Evolutionary conservation across 345 rosid genomes (phyloP).

Genomic region (Hibiscus tridactylites): DNA sequence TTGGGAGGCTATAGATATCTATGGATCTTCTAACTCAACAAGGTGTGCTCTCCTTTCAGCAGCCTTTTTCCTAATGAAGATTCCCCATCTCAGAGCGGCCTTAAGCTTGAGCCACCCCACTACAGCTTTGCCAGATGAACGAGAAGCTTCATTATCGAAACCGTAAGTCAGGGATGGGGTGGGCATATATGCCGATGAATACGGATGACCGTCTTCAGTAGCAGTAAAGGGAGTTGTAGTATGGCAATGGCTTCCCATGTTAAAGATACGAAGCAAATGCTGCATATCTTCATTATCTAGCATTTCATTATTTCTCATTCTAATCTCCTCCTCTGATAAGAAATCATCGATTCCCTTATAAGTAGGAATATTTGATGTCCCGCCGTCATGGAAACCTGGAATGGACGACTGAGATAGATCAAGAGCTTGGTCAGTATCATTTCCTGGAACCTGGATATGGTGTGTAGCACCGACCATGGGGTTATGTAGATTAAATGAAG

Average conservation of each 20-base stretch:
- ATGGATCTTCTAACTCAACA: slow-evolving; percentile 56
- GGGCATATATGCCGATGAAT: slow-evolving; percentile 33
- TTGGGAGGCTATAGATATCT: slow-evolving; percentile 2
- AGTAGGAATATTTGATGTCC: slow-evolving; percentile 35
- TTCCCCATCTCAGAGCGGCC: slow-evolving; percentile 98
- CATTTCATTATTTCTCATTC: slow-evolving; percentile 69
- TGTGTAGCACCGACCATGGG: slow-evolving; percentile 22
- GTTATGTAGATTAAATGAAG: slow-evolving; percentile 44
- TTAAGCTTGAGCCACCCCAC: slow-evolving; percentile 96
- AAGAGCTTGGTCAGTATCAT: slow-evolving; percentile 26
- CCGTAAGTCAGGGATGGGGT: slow-evolving; percentile 37
- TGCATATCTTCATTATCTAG: slow-evolving; percentile 95
- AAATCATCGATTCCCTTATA: slow-evolving; percentile 51
- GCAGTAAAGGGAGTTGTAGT: slow-evolving; percentile 27
- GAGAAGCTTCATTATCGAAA: slow-evolving; percentile 42
- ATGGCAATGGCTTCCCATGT: slow-evolving; percentile 50
- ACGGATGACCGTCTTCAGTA: slow-evolving; percentile 43
- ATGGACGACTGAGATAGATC: slow-evolving; percentile 33
- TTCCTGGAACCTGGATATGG: slow-evolving; percentile 31
- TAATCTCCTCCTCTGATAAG: slow-evolving; percentile 85
- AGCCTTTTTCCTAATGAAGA: slow-evolving; percentile 82
- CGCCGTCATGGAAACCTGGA: slow-evolving; percentile 30
- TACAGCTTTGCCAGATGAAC: slow-evolving; percentile 77
- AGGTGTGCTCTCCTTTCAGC: slow-evolving; percentile 91
- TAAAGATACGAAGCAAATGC: slow-evolving; percentile 63